phyloP scores from a whole-genome alignment of 306 rosid species.

The Cucumis cinereus region DNA sequence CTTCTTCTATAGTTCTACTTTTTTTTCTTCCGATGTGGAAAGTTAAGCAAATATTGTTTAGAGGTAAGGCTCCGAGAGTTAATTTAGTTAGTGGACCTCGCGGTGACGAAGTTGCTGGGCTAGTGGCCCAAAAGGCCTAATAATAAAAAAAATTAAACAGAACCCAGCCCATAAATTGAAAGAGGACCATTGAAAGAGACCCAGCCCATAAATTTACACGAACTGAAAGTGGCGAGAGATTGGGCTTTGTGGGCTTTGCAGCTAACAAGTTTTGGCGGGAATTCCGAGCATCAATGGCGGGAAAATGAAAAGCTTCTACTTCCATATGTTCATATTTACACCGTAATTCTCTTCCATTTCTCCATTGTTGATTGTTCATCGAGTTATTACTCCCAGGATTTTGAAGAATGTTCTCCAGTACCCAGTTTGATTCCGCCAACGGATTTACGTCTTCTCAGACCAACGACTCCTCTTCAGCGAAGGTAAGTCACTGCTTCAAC shows the following conservation, averaged over 20 bases:
- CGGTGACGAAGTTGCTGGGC: too few species aligned
- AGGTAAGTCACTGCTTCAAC: conserved; percentile 26
- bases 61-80: neutral
- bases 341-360: neutral
- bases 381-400: conserved; percentile 21
- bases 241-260: neutral
- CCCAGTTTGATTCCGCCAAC: conserved; percentile 62
- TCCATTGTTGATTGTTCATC: neutral
- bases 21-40: neutral
- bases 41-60: neutral
- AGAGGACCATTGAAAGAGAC: neutral
- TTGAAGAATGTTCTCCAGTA: conserved; percentile 52
- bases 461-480: conserved; percentile 45
- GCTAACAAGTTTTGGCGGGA: conserved; percentile 21
- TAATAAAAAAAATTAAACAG: too few species aligned
- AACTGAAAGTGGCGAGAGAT: neutral
- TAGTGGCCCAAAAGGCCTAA: too few species aligned
- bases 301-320: conserved; percentile 12
- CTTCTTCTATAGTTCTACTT: neutral
- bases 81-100: neutral
- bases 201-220: neutral
- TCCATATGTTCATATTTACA: neutral
- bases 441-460: conserved; percentile 55
- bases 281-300: conserved; percentile 29
- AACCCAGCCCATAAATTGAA: too few species aligned